Evolutionary conservation across 352 stramenopile species (phyloP), one percentile per base, ranked within the genome.

Genomic region (Phytophthora podocarpi): DNA sequence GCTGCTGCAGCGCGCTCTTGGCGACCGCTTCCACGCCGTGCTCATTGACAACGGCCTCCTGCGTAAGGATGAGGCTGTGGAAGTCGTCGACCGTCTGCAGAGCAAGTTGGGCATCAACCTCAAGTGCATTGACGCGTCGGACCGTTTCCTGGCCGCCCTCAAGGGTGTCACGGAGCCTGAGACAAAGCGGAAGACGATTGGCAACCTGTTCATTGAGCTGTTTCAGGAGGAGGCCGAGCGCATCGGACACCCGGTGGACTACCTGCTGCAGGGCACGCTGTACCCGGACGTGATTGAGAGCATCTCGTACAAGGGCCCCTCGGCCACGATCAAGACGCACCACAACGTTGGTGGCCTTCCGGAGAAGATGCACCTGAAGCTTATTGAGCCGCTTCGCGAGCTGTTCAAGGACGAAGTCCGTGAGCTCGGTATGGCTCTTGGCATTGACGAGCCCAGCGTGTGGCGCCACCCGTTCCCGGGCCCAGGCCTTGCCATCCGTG

Each of bases 271-370:
- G 73, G 98, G 98, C 47, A 99, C 98, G 28, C 76, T 99, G 20
- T 99, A 99, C 75, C 97, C 98, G 18, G 98, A 99, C 76, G 97
- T 99, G 53, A 99, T 99, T 76, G 98, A 99, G 76, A 98, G 86
- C 64, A 92, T 99, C 50, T 98, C 93, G 41, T 99, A 99, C 93
- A 99, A 99, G 80, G 88, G 97, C 21, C 97, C 96, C 9, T 98
- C 87, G 20, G 97, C 97, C 20, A 99, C 97, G 30, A 99, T 99
- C 78, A 99, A 99, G 86, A 99, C 97, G 31, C 98, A 99, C 78
- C 97, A 99, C 87, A 99, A 99, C 81, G 98, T 99, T 20, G 97
- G 97, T 42, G 97, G 97, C 8, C 84, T 99, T 23, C 96, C 96
- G 1, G 97, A 97, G 37, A 97, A 89, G 54, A 99, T 99, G 97